Evolutionary conservation across 495 filamentous ascomycete genomes (phyloP).

Genomic region (Hyaloscypha bicolor): DNA sequence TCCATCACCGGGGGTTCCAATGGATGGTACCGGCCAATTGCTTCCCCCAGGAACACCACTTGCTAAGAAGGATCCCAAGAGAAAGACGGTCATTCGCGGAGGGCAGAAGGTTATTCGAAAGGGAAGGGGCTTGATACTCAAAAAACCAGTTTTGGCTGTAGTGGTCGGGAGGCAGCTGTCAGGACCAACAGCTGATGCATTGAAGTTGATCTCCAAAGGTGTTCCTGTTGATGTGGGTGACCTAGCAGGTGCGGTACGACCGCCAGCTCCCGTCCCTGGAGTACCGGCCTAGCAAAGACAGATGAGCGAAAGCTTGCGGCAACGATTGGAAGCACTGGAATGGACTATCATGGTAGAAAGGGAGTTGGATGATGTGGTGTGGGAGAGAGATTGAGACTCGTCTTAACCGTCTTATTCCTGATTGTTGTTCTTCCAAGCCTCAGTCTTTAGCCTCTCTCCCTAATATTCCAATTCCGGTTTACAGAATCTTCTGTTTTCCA

Average conservation of each 20-base stretch:
- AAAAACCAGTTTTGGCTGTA: slow-evolving; percentile 20
- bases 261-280: slow-evolving; percentile 11
- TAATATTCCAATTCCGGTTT: neutral
- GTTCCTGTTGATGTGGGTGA: slow-evolving; percentile 1
- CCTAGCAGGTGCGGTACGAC: neutral
- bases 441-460: neutral
- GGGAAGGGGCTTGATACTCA: slow-evolving; percentile 16
- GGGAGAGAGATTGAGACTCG: slow-evolving; percentile 2
- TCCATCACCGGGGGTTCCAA: neutral
- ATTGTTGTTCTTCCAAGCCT: neutral
- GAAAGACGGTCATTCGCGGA: neutral
- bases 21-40: slow-evolving; percentile 8
- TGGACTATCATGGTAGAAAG: slow-evolving; percentile 19
- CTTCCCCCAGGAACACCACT: slow-evolving; percentile 4
- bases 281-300: slow-evolving; percentile 17
- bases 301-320: slow-evolving; percentile 18
- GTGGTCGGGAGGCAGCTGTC: slow-evolving; percentile 31
- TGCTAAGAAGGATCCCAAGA: neutral
- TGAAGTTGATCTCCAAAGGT: slow-evolving; percentile 22
- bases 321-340: slow-evolving; percentile 19
- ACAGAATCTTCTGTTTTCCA: neutral
- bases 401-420: neutral
- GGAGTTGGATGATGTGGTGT: slow-evolving; percentile 17
- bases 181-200: slow-evolving; percentile 16
- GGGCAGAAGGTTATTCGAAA: slow-evolving; percentile 11